These are phyloP conservation scores for Metarhizium humberi DNA, from an alignment of 2,329 filamentous ascomycete genomes.

Conservation along the genomic window DNA sequence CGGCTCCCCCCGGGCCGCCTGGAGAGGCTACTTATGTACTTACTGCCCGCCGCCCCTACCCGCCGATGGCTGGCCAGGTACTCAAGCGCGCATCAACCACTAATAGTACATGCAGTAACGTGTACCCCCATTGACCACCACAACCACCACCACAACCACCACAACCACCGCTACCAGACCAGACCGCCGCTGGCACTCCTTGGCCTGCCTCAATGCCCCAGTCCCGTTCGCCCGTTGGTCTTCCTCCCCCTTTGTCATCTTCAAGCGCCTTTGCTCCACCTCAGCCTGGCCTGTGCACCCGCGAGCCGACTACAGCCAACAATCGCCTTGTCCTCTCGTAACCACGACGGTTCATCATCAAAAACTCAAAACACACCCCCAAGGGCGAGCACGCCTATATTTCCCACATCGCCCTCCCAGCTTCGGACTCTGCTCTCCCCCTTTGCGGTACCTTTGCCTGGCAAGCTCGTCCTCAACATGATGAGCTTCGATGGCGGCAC, in stretches of 20 bases:
- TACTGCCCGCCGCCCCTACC: too few species aligned
- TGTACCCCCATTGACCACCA: too few species aligned
- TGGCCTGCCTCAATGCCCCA: too few species aligned
- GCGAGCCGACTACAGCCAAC: neutral
- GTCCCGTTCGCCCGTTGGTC: too few species aligned
- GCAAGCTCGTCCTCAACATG: slow-evolving; percentile 13
- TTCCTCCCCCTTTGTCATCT: slow-evolving; percentile 4
- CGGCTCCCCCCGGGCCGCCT: too few species aligned
- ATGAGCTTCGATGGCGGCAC: slow-evolving; percentile 58
- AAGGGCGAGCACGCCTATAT: neutral
- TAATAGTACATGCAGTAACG: too few species aligned
- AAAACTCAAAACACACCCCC: neutral
- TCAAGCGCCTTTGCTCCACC: slow-evolving; percentile 3
- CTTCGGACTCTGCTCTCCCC: neutral
- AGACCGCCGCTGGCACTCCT: too few species aligned
- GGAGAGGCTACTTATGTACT: too few species aligned
- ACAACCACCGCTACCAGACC: too few species aligned
- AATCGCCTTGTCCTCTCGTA: slow-evolving; percentile 1
- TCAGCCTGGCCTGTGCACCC: neutral
- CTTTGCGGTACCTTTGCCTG: neutral
- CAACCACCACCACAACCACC: too few species aligned
- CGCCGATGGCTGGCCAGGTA: too few species aligned
- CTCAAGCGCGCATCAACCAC: too few species aligned
- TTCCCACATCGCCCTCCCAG: neutral
- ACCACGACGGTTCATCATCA: neutral